phyloP scores from a whole-genome alignment of 768 basidiomycete species.

The Suillus placidus region DNA sequence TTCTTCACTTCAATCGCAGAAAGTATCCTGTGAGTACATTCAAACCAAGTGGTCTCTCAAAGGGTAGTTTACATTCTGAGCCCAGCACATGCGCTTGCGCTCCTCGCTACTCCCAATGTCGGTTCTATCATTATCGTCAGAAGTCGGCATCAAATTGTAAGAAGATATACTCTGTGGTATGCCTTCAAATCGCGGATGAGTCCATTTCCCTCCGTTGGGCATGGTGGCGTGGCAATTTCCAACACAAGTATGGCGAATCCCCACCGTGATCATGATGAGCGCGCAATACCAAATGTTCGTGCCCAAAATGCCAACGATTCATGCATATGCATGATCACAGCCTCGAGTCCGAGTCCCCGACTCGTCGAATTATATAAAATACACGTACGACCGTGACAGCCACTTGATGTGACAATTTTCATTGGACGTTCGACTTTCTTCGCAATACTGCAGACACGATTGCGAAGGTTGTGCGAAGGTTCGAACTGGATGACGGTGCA shows the following conservation, averaged over 20 bases:
- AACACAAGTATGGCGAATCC: too few species aligned
- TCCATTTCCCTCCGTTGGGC: not conserved
- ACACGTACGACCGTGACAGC: not conserved
- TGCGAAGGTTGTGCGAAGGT: too few species aligned
- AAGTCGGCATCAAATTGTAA: slow-evolving; percentile 77
- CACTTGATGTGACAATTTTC: not conserved
- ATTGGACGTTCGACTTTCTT: not conserved
- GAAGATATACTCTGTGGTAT: slow-evolving; percentile 97
- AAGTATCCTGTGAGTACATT: slow-evolving; percentile 8
- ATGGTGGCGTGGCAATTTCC: too few species aligned
- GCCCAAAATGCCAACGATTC: too few species aligned
- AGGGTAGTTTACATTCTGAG: slow-evolving; percentile 55
- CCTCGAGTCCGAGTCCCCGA: too few species aligned
- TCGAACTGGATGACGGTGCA: too few species aligned
- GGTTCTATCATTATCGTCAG: slow-evolving; percentile 98
- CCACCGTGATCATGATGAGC: too few species aligned
- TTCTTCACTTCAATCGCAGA: not conserved
- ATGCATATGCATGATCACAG: too few species aligned
- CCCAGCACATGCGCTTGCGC: slow-evolving; percentile 87
- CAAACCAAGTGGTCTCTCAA: slow-evolving; percentile 39
- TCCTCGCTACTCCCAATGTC: slow-evolving; percentile 86
- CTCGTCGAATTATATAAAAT: not conserved
- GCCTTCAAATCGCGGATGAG: slow-evolving; percentile 69
- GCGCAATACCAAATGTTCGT: too few species aligned
- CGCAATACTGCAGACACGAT: too few species aligned